Conservation (phyloP, 495 filamentous ascomycete species). For the Trichoderma asperelloides region DNA sequence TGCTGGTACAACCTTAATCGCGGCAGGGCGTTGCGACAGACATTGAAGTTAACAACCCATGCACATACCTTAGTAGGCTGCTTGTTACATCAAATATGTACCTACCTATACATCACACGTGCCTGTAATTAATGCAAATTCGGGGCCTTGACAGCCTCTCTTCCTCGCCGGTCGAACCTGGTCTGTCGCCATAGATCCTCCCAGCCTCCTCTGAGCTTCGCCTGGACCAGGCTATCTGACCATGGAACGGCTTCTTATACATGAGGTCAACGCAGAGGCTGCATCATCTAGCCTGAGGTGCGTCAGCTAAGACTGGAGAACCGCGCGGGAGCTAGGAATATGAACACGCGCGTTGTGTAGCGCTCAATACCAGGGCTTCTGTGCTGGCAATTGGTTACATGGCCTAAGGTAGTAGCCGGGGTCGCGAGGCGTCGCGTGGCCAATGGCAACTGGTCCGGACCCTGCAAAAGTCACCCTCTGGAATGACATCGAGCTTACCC, state of each 20-base stretch:
- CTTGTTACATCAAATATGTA: no score
- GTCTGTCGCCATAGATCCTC: neutral
- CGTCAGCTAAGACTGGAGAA: constrained; percentile 2
- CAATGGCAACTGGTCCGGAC: neutral
- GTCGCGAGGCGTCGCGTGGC: neutral
- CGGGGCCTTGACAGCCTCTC: no score
- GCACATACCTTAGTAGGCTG: no score
- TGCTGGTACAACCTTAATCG: constrained; percentile 1
- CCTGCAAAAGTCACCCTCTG: neutral
- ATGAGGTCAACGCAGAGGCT: neutral
- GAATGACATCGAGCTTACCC: neutral
- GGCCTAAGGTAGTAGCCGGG: no score
- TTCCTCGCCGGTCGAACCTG: neutral
- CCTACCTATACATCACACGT: no score
- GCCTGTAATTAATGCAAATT: no score
- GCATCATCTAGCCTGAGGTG: neutral
- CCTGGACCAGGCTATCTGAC: neutral
- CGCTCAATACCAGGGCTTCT: neutral
- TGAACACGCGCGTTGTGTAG: constrained; percentile 2
- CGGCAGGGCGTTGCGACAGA: neutral
- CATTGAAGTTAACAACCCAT: no score
- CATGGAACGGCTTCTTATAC: neutral
- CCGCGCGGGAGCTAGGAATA: neutral
- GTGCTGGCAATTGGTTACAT: neutral
- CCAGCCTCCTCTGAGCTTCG: neutral